Conservation (phyloP, 805 yeast genomes). For the Wickerhamomyces silvicola region DNA sequence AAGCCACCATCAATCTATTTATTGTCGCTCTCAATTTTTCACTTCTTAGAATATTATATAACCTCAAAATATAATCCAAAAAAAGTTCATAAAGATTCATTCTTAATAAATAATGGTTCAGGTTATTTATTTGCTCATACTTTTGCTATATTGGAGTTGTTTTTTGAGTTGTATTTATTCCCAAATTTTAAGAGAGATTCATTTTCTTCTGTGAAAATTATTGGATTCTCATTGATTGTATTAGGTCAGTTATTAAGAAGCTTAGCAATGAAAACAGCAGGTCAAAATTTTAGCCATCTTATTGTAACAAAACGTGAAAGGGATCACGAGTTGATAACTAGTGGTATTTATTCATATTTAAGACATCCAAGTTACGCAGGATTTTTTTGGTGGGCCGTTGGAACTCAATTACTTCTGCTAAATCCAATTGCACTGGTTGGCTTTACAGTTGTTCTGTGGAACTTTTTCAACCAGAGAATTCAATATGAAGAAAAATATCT, state of each 20-base stretch:
- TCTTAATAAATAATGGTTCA: constrained; percentile 55
- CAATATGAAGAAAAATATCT: constrained; percentile 62
- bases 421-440: constrained; percentile 55
- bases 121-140: constrained; percentile 53
- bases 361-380: constrained; percentile 94
- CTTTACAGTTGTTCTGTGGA: constrained; percentile 54
- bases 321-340: constrained; percentile 63
- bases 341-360: constrained; percentile 58
- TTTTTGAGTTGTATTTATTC: constrained; percentile 34
- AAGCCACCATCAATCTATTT: constrained; percentile 42
- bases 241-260: constrained; percentile 68
- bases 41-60: constrained; percentile 71
- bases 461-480: constrained; percentile 67
- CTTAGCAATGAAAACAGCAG: constrained; percentile 82
- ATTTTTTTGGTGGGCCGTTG: constrained; percentile 89
- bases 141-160: constrained; percentile 45
- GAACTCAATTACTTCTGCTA: constrained; percentile 64
- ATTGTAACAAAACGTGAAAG: constrained; percentile 46
- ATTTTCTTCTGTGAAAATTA: constrained; percentile 11
- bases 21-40: constrained; percentile 54
- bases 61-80: constrained; percentile 70
- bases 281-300: constrained; percentile 77
- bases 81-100: constrained; percentile 66
- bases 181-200: constrained; percentile 29
- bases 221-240: constrained; percentile 45